phyloP scores from a whole-genome alignment of 2,329 filamentous ascomycete genomes.

The Fusarium siculi region DNA sequence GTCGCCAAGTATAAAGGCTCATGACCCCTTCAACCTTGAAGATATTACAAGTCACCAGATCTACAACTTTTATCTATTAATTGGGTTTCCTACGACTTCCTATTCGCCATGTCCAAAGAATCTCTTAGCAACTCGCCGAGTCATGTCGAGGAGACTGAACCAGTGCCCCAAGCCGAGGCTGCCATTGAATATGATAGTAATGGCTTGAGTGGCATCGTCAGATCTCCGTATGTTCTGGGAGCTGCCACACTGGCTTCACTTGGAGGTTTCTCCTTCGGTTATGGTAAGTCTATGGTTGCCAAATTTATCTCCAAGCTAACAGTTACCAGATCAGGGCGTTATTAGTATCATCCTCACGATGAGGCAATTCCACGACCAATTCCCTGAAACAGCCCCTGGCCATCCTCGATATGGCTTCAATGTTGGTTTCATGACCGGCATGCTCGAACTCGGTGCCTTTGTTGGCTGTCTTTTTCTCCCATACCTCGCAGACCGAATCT shows the following conservation, averaged over 20 bases:
- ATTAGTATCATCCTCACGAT: constrained; percentile 57
- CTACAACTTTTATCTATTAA: fast-evolving
- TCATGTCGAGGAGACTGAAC: not conserved
- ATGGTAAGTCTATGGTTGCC: not conserved
- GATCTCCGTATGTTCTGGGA: constrained; percentile 54
- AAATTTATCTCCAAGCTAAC: not conserved
- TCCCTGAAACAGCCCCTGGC: constrained; percentile 48
- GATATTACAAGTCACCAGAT: fast-evolving
- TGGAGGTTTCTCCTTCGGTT: not conserved
- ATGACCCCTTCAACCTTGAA: not conserved
- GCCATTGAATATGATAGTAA: constrained; percentile 1
- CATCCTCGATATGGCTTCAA: constrained; percentile 47
- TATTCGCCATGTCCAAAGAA: not conserved
- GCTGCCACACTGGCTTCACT: constrained; percentile 54
- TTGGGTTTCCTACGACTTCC: no score
- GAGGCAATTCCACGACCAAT: constrained; percentile 53
- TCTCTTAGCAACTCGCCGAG: not conserved
- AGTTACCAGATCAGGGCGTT: constrained; percentile 46
- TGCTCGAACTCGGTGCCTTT: constrained; percentile 63
- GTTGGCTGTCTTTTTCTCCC: constrained; percentile 49
- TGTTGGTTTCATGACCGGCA: constrained; percentile 51
- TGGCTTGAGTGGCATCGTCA: constrained; percentile 51
- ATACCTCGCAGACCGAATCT: constrained; percentile 37
- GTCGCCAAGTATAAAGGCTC: not conserved
- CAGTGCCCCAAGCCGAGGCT: not conserved